Evolutionary conservation across 225 moss, liverwort and hornwort genomes (phyloP), one percentile per base, ranked within the genome.

Genomic region (Polytrichum commune): DNA sequence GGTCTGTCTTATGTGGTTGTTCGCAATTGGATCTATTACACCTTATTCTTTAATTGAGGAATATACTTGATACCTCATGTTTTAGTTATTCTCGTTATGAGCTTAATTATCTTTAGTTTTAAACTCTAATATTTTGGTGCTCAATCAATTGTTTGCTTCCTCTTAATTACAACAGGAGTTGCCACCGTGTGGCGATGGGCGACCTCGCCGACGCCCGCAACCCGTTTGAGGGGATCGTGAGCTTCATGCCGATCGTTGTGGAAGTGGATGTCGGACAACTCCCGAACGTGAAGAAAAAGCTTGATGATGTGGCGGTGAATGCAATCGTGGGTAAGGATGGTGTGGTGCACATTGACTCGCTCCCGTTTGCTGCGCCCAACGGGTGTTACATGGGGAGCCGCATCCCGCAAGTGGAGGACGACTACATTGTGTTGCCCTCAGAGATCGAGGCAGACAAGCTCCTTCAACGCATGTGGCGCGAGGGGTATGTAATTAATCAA

Each of bases 341-440:
- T 4, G 72, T 73, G 18, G 72, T 73, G 18, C 72, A 73, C 29
- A 46, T 73, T 19, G 72, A 73, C 24, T 60, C 29, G 6, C 29
- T 64, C 54, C 72, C 72, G 26, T 73, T 73, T 4, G 6, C 33
- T 0, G 64, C 64, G 1, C 25, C 26, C 6, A n/a, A 53, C 18
- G 72, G 70, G 70, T n/a, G 5, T 3, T 73, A 73, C 72, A 64
- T 64, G 28, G 72, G 72, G n/a, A 73, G 72, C 54, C 72, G 72
- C 27, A 29, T 73, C 5, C 33, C 72, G 7, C 57, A 28, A 13
- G 32, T 29, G 5, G 30, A 30, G 6, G 72, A 73, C 35, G 64
- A 18, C 7, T 19, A 58, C 64, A 38, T 73, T 16, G 72, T 73
- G 7, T 2, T 38, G 13, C 60, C 29, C 13, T 62, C 72, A 3